Evolutionary conservation across 2,329 filamentous ascomycete species (phyloP).

Genomic region (Ascocoryne sarcoides): DNA sequence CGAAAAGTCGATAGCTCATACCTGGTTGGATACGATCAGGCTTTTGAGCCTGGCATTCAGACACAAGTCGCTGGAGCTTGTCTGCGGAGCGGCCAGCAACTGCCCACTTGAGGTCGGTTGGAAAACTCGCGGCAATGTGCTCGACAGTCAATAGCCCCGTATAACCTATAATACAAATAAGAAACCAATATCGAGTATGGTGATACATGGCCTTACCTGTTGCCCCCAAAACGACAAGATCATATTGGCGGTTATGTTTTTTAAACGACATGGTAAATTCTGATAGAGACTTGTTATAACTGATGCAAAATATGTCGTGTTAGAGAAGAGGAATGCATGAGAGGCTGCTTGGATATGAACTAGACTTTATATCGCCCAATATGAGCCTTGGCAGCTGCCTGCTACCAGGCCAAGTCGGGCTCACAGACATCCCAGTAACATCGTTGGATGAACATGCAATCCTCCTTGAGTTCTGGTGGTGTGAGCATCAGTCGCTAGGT

Average conservation of each 20-base stretch:
- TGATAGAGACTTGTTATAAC: too few species aligned
- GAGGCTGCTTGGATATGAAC: too few species aligned
- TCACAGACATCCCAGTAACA: too few species aligned
- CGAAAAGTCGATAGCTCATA: too few species aligned
- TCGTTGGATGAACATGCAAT: too few species aligned
- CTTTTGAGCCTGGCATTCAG: constrained; percentile 56
- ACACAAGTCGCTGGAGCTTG: constrained; percentile 60
- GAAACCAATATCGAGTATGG: background rate
- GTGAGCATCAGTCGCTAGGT: too few species aligned
- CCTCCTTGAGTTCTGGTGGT: too few species aligned
- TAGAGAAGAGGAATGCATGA: too few species aligned
- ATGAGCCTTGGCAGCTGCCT: too few species aligned
- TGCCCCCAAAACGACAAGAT: constrained; percentile 55
- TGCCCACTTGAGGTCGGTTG: constrained; percentile 78
- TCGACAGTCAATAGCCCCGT: constrained; percentile 69
- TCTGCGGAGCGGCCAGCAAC: constrained; percentile 66
- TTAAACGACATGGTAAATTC: background rate
- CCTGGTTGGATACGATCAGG: constrained; percentile 60
- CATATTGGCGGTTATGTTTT: constrained; percentile 36
- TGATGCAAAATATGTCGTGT: too few species aligned
- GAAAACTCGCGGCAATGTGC: constrained; percentile 59
- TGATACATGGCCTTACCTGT: constrained; percentile 40
- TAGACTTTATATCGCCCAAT: too few species aligned
- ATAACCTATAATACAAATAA: constrained; percentile 36
- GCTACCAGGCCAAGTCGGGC: too few species aligned